Base-by-base conservation (phyloP, 495 filamentous ascomycete genomes). In the Penicilliopsis zonata region DNA sequence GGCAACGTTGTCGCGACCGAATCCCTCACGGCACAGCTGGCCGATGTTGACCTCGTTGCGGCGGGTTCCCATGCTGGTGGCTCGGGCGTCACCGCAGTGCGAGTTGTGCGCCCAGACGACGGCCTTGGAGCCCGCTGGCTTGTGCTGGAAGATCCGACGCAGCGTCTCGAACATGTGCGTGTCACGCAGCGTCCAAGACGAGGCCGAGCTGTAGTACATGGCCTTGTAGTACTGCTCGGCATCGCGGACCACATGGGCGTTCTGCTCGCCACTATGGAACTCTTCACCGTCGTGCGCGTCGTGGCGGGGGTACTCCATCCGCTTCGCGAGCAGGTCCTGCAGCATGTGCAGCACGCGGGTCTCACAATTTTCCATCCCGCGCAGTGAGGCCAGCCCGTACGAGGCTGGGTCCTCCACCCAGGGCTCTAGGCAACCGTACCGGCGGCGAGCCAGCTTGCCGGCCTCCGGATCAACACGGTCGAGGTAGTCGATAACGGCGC, bases 81-180 rank as follows among this genome's bases (percentile, higher is more conserved):
- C 62, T 7, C 72, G 53, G 9, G 72, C 70, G 38, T 76, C 70
- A n/a, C 72, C 70, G 28, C 71, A 53, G 29, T 74, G 72, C 16
- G 68, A 73, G 41, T 74, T 76, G 37, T 75, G 72, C 34, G 68
- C 72, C 72, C 72, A 75, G 1, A 75, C 63, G 16, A 76, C 52
- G 2, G 65, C 72, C 28, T 72, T 73, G 18, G 53, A 35, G 3
- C 49, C 45, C 19, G 35, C 13, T 23, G 53, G 55, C 13, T 63
- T 60, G 23, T 61, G 52, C 22, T 65, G 47, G 16, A 73, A 40
- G 3, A 70, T 37, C 4, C 68, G 61, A 3, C 41, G 35, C 17
- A 76, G 49, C 1, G 71, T 71, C 5, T 71, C 53, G 32, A 74
- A 70, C 70, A 74, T 74, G 40, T 76, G 72, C 4, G 52, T 53